phyloP scores from a whole-genome alignment of 2,329 filamentous ascomycete species.

The Xylariales sp. region DNA sequence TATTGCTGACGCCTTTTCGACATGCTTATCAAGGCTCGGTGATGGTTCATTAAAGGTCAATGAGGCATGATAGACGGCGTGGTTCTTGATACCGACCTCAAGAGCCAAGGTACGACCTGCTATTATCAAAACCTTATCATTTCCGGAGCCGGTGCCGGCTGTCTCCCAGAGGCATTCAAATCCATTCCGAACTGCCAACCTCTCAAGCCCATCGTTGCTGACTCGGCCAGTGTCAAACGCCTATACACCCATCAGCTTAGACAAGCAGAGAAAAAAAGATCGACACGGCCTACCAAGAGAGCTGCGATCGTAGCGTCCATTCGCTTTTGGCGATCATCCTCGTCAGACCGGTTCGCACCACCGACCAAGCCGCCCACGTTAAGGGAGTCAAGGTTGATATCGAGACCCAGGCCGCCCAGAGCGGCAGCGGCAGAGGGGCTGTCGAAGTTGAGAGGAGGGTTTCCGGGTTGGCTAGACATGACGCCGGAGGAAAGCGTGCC shows the following conservation, averaged over 20 bases:
- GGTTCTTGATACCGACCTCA: constrained; percentile 71
- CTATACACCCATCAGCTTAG: constrained; percentile 40
- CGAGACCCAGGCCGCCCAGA: constrained; percentile 68
- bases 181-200: constrained; percentile 75
- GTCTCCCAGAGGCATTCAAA: constrained; percentile 72
- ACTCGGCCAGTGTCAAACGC: constrained; percentile 67
- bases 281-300: constrained; percentile 61
- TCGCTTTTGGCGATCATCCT: constrained; percentile 67
- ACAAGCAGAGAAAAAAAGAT: constrained; percentile 49
- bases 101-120: constrained; percentile 71
- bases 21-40: constrained; percentile 68
- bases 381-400: constrained; percentile 65
- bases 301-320: constrained; percentile 63
- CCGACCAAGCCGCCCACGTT: constrained; percentile 60
- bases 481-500: constrained; percentile 56
- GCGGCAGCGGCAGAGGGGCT: constrained; percentile 73
- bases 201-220: constrained; percentile 79
- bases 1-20: constrained; percentile 72
- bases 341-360: constrained; percentile 56
- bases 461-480: constrained; percentile 60
- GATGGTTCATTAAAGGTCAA: constrained; percentile 72
- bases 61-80: constrained; percentile 71
- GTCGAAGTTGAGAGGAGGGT: constrained; percentile 68
- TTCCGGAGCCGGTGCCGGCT: constrained; percentile 59
- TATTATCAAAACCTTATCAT: constrained; percentile 68